A percentile compares a stretch with the other conserved stretches of the same genome.
phyloP scores from a whole-genome alignment of 345 rosid genomes.

The Brassica cretica region DNA sequence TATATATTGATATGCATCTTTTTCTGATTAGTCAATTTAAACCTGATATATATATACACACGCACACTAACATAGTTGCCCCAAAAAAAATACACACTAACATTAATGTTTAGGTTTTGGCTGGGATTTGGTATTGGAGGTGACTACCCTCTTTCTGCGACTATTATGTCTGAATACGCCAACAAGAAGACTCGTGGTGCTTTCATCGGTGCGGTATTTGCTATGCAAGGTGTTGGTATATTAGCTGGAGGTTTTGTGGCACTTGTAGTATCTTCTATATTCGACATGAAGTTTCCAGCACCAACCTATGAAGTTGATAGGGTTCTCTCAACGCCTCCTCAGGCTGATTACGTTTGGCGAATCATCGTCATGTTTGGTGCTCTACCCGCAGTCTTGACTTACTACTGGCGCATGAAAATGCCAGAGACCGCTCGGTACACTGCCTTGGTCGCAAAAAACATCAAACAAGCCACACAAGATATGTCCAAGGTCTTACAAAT shows the following conservation, averaged over 20 bases:
- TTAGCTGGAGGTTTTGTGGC: constrained; percentile 66
- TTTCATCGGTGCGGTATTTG: constrained; percentile 65
- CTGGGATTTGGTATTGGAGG: constrained; percentile 70
- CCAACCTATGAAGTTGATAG: not conserved
- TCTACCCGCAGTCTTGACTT: not conserved
- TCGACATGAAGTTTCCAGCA: constrained; percentile 42
- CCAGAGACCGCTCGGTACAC: constrained; percentile 85
- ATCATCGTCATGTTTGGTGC: not conserved
- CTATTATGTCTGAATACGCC: constrained; percentile 78
- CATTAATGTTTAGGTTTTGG: constrained; percentile 48
- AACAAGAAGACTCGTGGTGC: constrained; percentile 37
- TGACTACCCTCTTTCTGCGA: constrained; percentile 44
- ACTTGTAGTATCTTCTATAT: constrained; percentile 35
- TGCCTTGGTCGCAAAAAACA: constrained; percentile 66
- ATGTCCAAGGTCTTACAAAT: constrained; percentile 74
- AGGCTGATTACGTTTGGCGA: constrained; percentile 69
- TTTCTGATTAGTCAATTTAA: not conserved
- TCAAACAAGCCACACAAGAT: constrained; percentile 58
- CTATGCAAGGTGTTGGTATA: constrained; percentile 84
- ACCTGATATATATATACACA: not conserved
- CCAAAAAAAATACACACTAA: not conserved
- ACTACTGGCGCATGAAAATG: constrained; percentile 57
- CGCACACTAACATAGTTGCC: no score
- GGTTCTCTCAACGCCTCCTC: constrained; percentile 38
- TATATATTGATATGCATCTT: not conserved